Evolutionary conservation across 1,284 basidiomycete species (phyloP), one percentile per base, ranked within the genome.

Genomic region (Erythrobasidium hasegawianum): DNA sequence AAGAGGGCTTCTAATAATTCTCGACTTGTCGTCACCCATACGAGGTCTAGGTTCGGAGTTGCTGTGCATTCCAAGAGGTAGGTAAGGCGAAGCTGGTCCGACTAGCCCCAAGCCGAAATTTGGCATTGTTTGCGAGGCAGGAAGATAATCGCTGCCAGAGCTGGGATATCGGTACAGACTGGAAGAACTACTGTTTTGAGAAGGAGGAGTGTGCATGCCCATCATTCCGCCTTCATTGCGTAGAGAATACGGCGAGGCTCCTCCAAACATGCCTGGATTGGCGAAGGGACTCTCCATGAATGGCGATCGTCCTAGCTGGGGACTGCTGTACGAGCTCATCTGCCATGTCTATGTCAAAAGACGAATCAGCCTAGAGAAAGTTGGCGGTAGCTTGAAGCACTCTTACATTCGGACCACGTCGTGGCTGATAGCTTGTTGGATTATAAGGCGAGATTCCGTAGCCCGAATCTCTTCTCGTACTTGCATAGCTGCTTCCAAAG

Each of bases 1-100:
- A 27, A 89, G 75, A 13, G 84, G 81, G 75, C 88, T 90, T 53
- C 88, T 84, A 64, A 84, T 26, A 22, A 33, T 41, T 24, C 47
- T 38, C 29, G 40, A 47, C 24, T 53, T 50, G 22, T 67, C 68
- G 27, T 69, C 68, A 33, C 40, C 59, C 33, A 38, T 9, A 14
- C 64, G 27, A 10, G 47, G 57, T 56, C 53, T 43, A 27, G 16
- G 22, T 7, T 55, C 59, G 33, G 53, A 61, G 43, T 59, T 38
- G 24, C 27, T 26, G 18, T 26, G 18, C 20, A 49, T 22, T 26
- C 49, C 47, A 39, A 24, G 52, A 8, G 39, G 27, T 14, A 54
- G 52, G 40, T 24, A 61, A 24, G 49, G 49, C 22, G 59, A 61
- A 53, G 29, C 49, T 1, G 59, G 50, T 9, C 50, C 50, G 16